Percentiles rank a stretch among this genome's conserved stretches.
Evolutionary conservation across 169 alveolate species (phyloP).

Genomic region (Plasmodium reichenowi): DNA sequence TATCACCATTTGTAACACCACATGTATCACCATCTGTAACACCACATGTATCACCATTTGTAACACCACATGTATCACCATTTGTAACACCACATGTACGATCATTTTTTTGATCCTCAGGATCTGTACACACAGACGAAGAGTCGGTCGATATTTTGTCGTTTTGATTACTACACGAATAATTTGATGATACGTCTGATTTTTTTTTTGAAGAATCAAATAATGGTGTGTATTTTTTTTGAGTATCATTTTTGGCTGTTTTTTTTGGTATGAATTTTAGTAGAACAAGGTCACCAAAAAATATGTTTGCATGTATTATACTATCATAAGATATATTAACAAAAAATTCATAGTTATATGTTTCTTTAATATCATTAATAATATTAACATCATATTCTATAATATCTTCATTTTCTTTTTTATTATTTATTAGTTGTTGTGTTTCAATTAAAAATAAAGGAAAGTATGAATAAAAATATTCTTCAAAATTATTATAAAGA

Average conservation of each 20-base stretch:
- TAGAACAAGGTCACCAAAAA: constrained; percentile 56
- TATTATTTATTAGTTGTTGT: constrained; percentile 69
- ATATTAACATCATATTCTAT: constrained; percentile 38
- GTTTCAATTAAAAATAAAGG: constrained; percentile 73
- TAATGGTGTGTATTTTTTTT: constrained; percentile 9
- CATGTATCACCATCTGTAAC: background rate
- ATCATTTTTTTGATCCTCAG: constrained; percentile 5
- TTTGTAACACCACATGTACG: no score
- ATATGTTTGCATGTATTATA: constrained; percentile 15
- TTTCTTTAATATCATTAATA: constrained; percentile 22
- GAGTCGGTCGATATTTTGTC: constrained; percentile 1
- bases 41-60: background rate
- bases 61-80: background rate
- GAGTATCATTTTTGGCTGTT: constrained; percentile 42
- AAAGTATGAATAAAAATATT: constrained; percentile 56
- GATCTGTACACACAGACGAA: background rate
- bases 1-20: no score
- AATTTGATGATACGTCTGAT: constrained; percentile 8
- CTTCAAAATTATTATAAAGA: constrained; percentile 46
- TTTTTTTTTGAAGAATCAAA: constrained; percentile 5
- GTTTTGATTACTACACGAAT: constrained; percentile 3
- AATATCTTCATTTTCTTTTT: constrained; percentile 57
- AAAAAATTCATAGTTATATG: constrained; percentile 20
- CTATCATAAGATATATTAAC: constrained; percentile 35
- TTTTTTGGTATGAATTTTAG: constrained; percentile 56